Conservation (phyloP, 2,329 filamentous ascomycete genomes). For the Claviceps sp. region DNA sequence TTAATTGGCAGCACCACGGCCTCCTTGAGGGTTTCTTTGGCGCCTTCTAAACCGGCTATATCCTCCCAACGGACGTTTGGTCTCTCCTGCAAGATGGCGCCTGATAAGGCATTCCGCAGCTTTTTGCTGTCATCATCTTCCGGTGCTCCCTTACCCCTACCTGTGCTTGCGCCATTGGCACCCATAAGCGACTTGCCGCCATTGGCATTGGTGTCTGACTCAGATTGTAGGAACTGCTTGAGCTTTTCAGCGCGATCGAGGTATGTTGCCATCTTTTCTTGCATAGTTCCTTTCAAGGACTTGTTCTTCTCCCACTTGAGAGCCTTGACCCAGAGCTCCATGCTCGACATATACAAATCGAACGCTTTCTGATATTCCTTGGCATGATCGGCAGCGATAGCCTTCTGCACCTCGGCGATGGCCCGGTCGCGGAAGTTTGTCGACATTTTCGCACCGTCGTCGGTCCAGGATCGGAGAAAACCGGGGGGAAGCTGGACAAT, state of each 20-base stretch:
- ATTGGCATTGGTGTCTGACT: conserved; percentile 57
- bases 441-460: conserved; percentile 50
- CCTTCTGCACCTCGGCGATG: conserved; percentile 93
- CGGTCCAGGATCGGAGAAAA: not conserved
- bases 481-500: not conserved
- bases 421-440: conserved; percentile 95
- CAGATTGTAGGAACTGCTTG: conserved; percentile 75
- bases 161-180: conserved; percentile 54
- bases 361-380: conserved; percentile 97
- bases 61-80: conserved; percentile 98
- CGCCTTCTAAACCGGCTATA: conserved; percentile 83
- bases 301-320: conserved; percentile 99
- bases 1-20: conserved; percentile 96
- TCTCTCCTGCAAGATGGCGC: conserved; percentile 87
- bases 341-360: conserved; percentile 85
- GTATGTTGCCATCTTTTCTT: conserved; percentile 88
- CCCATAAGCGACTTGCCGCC: conserved; percentile 50
- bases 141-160: conserved; percentile 48
- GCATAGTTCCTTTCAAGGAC: conserved; percentile 94
- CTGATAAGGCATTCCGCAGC: conserved; percentile 75
- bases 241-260: conserved; percentile 98
- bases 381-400: conserved; percentile 89
- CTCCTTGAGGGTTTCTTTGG: conserved; percentile 95
- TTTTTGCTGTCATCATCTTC: conserved; percentile 93
- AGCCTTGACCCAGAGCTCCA: conserved; percentile 97